These are phyloP conservation scores for Colletotrichum ledebouriae DNA, from an alignment of 2,329 filamentous ascomycete genomes.

Conservation along the genomic window DNA sequence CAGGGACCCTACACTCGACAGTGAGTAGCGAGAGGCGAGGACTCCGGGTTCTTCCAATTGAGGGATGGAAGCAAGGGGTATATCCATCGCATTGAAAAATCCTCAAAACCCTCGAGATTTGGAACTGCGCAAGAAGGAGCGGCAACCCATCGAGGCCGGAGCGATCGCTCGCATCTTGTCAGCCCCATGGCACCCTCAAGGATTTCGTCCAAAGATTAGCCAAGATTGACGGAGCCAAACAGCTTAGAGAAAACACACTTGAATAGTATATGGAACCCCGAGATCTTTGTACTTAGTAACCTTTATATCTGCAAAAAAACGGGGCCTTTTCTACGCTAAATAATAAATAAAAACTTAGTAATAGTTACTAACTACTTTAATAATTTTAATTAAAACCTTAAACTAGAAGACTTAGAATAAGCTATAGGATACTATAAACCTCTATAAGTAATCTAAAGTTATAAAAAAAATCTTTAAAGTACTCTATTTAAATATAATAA, in stretches of 20 bases:
- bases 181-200: conserved; percentile 13
- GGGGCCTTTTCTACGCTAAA: too few relatives aligned
- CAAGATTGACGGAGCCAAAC: conserved; percentile 24
- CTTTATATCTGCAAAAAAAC: too few relatives aligned
- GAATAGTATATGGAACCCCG: conserved; percentile 9
- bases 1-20: conserved; percentile 8
- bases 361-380: too few relatives aligned
- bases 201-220: conserved; percentile 20
- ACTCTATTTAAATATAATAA: too few relatives aligned
- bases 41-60: not conserved
- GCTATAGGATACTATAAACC: too few relatives aligned
- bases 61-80: conserved; percentile 13
- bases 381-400: too few relatives aligned
- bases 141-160: not conserved
- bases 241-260: conserved; percentile 14
- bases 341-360: too few relatives aligned
- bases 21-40: conserved; percentile 16
- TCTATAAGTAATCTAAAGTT: too few relatives aligned
- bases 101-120: conserved; percentile 5
- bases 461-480: too few relatives aligned
- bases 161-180: not conserved
- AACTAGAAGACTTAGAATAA: too few relatives aligned
- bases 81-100: conserved; percentile 17
- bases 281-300: conserved; percentile 13
- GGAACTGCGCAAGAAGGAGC: conserved; percentile 11